Conservation (phyloP, 176 grass and related monocot species). For the Avena insularis region DNA sequence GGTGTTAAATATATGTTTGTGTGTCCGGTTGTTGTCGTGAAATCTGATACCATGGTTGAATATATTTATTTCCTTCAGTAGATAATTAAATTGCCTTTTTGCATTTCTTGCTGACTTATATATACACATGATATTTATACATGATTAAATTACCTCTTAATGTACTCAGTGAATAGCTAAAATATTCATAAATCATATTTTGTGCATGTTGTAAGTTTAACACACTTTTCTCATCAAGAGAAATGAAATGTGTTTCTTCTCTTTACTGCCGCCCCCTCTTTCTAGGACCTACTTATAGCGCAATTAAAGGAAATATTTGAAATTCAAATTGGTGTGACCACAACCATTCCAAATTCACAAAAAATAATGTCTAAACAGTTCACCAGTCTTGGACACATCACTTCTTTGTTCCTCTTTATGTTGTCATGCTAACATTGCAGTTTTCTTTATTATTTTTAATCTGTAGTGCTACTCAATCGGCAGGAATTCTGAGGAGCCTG, state of each 20-base stretch:
- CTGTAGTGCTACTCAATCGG: constrained; percentile 25
- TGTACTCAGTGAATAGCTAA: neutral
- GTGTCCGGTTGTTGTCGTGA: neutral
- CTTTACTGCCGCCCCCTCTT: neutral
- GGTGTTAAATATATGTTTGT: constrained; percentile 9
- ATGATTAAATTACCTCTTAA: neutral
- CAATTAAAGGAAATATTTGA: neutral
- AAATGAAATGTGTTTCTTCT: neutral
- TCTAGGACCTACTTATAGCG: neutral
- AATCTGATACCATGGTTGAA: neutral
- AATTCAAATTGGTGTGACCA: neutral
- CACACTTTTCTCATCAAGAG: neutral
- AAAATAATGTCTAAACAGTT: neutral
- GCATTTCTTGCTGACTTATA: neutral
- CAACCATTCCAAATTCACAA: neutral
- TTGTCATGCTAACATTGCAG: constrained; percentile 18
- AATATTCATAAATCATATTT: neutral
- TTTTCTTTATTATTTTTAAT: constrained; percentile 38
- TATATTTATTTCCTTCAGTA: neutral
- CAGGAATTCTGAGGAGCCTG: constrained; percentile 67
- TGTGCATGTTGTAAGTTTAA: neutral
- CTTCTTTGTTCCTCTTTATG: neutral
- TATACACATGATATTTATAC: neutral
- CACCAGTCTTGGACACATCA: neutral
- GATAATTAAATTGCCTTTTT: neutral